Evolutionary conservation across 371 early-diverging fungal species (phyloP).

Genomic region (Homolaphlyctis polyrhiza): DNA sequence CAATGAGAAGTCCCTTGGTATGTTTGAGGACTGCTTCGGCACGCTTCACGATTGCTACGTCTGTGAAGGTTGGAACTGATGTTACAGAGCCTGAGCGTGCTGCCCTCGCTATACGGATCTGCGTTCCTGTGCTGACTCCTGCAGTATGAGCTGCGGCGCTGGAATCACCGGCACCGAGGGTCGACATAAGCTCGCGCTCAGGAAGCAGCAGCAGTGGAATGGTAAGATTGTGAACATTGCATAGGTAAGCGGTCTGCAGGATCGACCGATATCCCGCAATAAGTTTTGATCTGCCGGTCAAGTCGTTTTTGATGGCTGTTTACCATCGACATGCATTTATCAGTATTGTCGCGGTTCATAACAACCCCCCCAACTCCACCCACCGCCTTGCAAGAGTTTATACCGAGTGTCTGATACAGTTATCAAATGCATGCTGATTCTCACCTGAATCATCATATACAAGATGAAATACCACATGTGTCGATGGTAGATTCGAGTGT

Average conservation of each 20-base stretch:
- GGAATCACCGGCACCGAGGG: conserved; percentile 17
- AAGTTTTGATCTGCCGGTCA: conserved; percentile 46
- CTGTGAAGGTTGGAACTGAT: conserved; percentile 7
- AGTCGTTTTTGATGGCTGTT: conserved; percentile 23
- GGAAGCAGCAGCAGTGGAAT: conserved; percentile 65
- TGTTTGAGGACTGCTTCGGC: conserved; percentile 58
- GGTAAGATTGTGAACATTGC: conserved; percentile 60
- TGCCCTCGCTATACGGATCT: neutral
- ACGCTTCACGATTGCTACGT: conserved; percentile 43
- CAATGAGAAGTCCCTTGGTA: conserved; percentile 58
- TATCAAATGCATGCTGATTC: neutral
- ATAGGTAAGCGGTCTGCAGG: conserved; percentile 56
- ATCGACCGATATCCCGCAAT: conserved; percentile 63
- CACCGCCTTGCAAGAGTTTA: neutral
- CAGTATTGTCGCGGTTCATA: conserved; percentile 1
- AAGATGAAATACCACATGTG: conserved; percentile 71
- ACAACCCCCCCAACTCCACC: neutral
- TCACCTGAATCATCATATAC: conserved; percentile 50
- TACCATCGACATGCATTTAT: conserved; percentile 4
- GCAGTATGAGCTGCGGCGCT: neutral
- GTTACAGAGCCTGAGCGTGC: too few species aligned
- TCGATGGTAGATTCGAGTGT: conserved; percentile 70
- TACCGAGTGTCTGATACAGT: neutral
- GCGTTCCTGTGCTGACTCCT: neutral
- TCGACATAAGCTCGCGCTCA: conserved; percentile 24